Base-by-base conservation (phyloP, 768 basidiomycete species). In the Xerocomellus intermedius region DNA sequence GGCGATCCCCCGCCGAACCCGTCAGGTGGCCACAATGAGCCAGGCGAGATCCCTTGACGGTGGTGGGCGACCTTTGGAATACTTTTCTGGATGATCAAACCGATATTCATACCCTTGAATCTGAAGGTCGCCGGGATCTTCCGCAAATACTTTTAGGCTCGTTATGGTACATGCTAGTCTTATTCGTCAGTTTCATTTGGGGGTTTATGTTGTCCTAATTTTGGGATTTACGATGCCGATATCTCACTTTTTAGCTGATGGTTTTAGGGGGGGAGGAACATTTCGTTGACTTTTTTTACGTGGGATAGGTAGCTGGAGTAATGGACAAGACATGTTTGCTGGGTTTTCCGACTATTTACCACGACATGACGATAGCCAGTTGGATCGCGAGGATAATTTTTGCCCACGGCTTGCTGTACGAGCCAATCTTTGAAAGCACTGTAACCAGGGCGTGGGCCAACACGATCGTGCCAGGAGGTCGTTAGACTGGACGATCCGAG, bases 71-170 rank as follows among this genome's bases (percentile, higher is more conserved):
- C 77, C 71, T 73, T 78, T 65, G 71, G 77, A 70, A 65, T 65
- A 58, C 66, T 77, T 62, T 70, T 71, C 57, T 77, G 72, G 75
- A 67, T 77, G 54, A 71, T 73, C 58, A 68, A 69, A 64, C 75
- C 74, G 46, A 56, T 75, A 50, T 64, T 75, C 59, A 64, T 75
- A 60, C 76, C 75, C 52, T 66, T 77, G 62, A 63, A 73, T 63
- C 74, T 76, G 69, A 79, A 70, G 74, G 77, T 79, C 73, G 77
- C 77, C 77, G 77, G 68, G 77, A 73, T 67, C 64, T 66, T 78
- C 64, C 73, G 73, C 66, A 73, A 73, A 66, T 75, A 67, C 58
- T 73, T 77, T 51, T 76, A 69, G 62, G 55, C 49, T 63, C 48
- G 7, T 36, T 43, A 50, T 57, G 55, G 55, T 61, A 52, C 49